These are phyloP conservation scores for Globisporangium heterothallicum DNA, from an alignment of 352 stramenopile genomes.

Conservation along the genomic window DNA sequence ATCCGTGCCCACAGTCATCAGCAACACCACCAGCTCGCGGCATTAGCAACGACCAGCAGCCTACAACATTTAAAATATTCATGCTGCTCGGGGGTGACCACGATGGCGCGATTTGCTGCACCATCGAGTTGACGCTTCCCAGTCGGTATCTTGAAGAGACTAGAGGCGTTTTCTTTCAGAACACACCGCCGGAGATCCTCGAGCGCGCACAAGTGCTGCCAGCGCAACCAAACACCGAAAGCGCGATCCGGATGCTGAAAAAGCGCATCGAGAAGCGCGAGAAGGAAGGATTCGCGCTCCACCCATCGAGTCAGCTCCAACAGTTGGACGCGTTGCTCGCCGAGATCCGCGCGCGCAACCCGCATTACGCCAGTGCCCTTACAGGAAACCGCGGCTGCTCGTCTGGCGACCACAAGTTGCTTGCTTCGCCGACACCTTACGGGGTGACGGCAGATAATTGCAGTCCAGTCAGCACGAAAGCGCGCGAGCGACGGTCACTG, in stretches of 20 bases:
- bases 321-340: conserved; percentile 13
- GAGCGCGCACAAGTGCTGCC: conserved; percentile 14
- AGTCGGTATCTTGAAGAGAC: conserved; percentile 20
- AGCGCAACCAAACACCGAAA: conserved; percentile 12
- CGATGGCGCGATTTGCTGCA: conserved; percentile 29
- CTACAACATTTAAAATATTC: conserved; percentile 17
- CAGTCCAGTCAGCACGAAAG: too few species aligned
- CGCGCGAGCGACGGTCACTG: conserved; percentile 9
- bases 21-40: background rate
- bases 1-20: too few species aligned
- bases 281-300: conserved; percentile 19
- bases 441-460: background rate
- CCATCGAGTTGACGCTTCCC: conserved; percentile 11
- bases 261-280: conserved; percentile 15
- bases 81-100: conserved; percentile 32
- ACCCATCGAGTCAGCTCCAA: conserved; percentile 13
- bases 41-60: background rate
- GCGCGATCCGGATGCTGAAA: conserved; percentile 28
- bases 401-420: background rate
- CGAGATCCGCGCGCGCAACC: background rate
- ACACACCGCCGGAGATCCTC: conserved; percentile 12
- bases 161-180: conserved; percentile 21
- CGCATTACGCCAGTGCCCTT: conserved; percentile 4
- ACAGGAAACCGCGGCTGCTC: background rate
- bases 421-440: background rate